Evolutionary conservation across 2,329 filamentous ascomycete genomes (phyloP).

Genomic region (Ophiostoma himal-ulmi): DNA sequence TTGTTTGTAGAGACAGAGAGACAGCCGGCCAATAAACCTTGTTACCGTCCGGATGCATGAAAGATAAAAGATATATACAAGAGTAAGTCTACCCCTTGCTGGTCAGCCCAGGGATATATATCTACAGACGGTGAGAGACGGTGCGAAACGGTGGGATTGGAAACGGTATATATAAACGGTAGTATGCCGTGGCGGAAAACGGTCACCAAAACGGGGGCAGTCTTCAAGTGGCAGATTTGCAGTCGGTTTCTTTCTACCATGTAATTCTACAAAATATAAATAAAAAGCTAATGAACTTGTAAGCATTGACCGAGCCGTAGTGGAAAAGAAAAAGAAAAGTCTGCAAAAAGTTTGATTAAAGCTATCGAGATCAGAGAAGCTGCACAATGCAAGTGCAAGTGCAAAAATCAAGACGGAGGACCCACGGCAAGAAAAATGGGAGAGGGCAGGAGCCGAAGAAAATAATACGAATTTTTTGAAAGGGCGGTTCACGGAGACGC

Average conservation of each 20-base stretch:
- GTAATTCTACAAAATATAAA: background rate
- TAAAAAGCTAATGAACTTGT: background rate
- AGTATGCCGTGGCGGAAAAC: background rate
- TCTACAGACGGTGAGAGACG: background rate
- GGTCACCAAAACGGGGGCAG: background rate
- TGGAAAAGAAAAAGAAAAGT: constrained; percentile 9
- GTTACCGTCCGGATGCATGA: background rate
- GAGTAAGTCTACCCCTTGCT: background rate
- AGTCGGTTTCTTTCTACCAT: background rate
- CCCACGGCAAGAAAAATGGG: background rate
- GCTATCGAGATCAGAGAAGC: background rate
- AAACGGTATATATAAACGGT: background rate
- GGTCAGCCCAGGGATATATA: background rate
- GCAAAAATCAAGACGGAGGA: constrained; percentile 12
- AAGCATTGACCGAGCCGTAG: background rate
- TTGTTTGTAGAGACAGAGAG: background rate
- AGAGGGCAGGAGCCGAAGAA: constrained; percentile 3
- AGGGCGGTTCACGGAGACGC: background rate
- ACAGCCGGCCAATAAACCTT: background rate
- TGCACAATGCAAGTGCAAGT: background rate
- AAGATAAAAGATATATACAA: background rate
- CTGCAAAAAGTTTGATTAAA: constrained; percentile 10
- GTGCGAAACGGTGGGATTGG: background rate
- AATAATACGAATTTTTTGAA: background rate
- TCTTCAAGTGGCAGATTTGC: background rate